These are phyloP conservation scores for Boletus austroedulis DNA, from an alignment of 1,284 basidiomycete genomes.

Conservation along the genomic window DNA sequence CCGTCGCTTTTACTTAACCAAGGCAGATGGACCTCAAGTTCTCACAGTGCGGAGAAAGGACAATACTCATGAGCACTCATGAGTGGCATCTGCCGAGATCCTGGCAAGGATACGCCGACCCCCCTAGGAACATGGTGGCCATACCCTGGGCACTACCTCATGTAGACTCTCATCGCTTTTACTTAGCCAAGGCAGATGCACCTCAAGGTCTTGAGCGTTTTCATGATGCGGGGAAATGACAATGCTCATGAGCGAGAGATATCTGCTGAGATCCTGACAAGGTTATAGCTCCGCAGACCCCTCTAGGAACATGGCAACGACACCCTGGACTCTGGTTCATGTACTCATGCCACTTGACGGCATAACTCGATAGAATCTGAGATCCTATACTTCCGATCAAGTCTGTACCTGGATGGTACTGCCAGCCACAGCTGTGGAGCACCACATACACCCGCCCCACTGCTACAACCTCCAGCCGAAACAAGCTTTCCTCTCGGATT, in stretches of 20 bases:
- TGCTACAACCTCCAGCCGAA: not conserved
- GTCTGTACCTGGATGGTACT: not conserved
- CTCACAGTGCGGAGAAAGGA: too few species aligned
- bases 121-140: not conserved
- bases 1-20: not conserved
- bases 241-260: too few species aligned
- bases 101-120: too few species aligned
- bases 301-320: not conserved
- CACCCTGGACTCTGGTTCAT: not conserved
- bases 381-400: not conserved
- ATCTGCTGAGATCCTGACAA: not conserved
- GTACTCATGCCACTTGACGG: not conserved
- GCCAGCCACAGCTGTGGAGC: not conserved
- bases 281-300: too few species aligned
- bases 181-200: not conserved
- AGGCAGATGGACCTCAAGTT: not conserved
- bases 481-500: not conserved
- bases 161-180: not conserved
- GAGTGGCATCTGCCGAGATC: not conserved
- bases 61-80: too few species aligned
- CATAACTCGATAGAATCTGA: not conserved
- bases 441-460: not conserved
- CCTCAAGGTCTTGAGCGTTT: too few species aligned
- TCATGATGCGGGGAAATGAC: too few species aligned
- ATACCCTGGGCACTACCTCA: too few species aligned